These are phyloP conservation scores for Boletus speciosus DNA, from an alignment of 768 basidiomycete genomes.

Conservation along the genomic window DNA sequence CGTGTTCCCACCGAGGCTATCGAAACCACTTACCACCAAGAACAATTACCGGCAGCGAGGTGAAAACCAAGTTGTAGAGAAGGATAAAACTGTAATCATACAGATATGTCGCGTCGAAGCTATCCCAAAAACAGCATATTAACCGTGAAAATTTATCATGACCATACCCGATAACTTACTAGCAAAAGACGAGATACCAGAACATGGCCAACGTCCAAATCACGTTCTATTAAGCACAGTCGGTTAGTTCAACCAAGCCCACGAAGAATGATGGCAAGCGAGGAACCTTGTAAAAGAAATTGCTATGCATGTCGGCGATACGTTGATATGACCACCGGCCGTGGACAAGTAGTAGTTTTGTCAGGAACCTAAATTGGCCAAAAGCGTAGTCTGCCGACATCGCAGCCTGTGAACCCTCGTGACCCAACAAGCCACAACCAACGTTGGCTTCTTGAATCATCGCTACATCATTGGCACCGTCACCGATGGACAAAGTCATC, in stretches of 20 bases:
- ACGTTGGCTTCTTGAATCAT: slow-evolving; percentile 99
- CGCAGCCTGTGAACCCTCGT: slow-evolving; percentile 96
- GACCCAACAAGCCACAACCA: slow-evolving; percentile 88
- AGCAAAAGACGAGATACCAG: slow-evolving; percentile 90
- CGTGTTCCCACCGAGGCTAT: background rate
- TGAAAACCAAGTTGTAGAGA: slow-evolving; percentile 89
- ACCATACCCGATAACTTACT: slow-evolving; percentile 40
- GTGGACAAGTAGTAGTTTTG: slow-evolving; percentile 87
- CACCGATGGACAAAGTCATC: slow-evolving; percentile 96
- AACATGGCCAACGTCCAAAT: slow-evolving; percentile 94
- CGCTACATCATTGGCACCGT: slow-evolving; percentile 96
- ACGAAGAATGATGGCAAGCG: background rate
- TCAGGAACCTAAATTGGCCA: slow-evolving; percentile 93
- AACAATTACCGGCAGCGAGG: slow-evolving; percentile 86
- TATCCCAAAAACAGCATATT: slow-evolving; percentile 30
- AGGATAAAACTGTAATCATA: slow-evolving; percentile 94
- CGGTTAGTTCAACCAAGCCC: background rate
- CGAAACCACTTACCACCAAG: slow-evolving; percentile 65
- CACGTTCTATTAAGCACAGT: slow-evolving; percentile 55
- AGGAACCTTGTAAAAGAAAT: slow-evolving; percentile 92
- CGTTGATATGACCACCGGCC: slow-evolving; percentile 98
- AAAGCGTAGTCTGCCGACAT: slow-evolving; percentile 99
- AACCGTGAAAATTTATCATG: background rate
- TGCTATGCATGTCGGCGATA: slow-evolving; percentile 93
- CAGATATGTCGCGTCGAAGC: slow-evolving; percentile 92